Evolutionary conservation across 495 filamentous ascomycete species (phyloP).

Genomic region (Xylaria grammica): DNA sequence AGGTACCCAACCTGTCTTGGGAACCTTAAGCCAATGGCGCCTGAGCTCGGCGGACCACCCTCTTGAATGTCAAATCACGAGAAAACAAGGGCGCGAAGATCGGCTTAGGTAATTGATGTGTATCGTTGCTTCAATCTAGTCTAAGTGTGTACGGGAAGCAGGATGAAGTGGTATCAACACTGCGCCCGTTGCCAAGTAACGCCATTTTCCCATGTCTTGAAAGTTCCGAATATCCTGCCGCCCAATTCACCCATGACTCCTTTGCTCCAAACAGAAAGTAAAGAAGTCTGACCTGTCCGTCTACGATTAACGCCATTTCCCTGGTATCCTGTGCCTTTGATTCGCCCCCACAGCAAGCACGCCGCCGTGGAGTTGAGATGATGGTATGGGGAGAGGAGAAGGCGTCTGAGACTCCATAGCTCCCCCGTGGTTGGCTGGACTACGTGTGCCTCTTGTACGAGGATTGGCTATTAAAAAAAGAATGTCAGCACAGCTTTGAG

Average conservation of each 20-base stretch:
- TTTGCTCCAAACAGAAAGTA: neutral
- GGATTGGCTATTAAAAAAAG: neutral
- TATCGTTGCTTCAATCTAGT: no score
- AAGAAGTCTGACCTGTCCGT: neutral
- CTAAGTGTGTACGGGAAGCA: neutral
- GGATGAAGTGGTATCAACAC: neutral
- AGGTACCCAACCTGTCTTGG: constrained; percentile 8
- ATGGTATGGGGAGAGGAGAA: neutral
- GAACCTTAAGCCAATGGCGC: constrained; percentile 13
- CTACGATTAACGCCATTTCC: constrained; percentile 9
- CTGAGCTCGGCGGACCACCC: neutral
- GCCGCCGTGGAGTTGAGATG: neutral
- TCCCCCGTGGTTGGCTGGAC: neutral
- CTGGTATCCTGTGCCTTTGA: neutral
- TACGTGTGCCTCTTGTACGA: no score
- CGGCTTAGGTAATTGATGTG: neutral
- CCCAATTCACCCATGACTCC: neutral
- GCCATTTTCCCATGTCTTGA: neutral
- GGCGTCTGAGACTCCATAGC: neutral
- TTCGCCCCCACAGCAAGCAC: neutral
- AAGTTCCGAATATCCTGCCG: neutral
- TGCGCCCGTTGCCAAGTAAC: neutral
- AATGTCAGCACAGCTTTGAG: neutral
- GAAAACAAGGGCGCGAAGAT: neutral
- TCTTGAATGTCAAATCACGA: constrained; percentile 12